Evolutionary conservation across 2,329 filamentous ascomycete genomes (phyloP), one percentile per base, ranked within the genome.

Genomic region (Pestalotiopsis sp.): DNA sequence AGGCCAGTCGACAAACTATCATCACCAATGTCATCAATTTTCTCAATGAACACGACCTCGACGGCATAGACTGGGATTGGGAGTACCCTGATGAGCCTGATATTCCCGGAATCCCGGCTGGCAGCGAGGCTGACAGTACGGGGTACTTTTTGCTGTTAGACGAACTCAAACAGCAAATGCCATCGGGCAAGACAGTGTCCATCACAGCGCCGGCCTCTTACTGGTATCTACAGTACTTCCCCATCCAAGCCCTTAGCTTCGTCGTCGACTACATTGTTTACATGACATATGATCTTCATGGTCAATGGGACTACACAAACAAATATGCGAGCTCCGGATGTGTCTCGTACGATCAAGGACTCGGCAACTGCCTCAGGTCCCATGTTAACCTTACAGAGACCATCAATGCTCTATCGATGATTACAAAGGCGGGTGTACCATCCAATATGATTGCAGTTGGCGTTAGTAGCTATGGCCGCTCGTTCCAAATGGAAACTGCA

Each of bases 301-400:
- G 65, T 13, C 25, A 78, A 45, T 78, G 76, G 76, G 78, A 80
- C 41, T 69, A 70, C 23, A 69, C 68, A 3, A 84, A 81, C 68
- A 57, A 69, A 17, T 75, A 66, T 49, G 65, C 75, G 0, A 68
- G 67, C 2, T 5, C 12, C 5, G 41, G 41, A 5, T 49, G 59
- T 62, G 12, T 5, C 14, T 3, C 12, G 25, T 27, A 27, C 2
- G 76, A 73, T 3, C 80, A 78, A 63, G 65, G 61, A 0, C 64
- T 62, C 0, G 80, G 80, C 4, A 79, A 78, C 58, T 82, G 80
- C 65, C 74, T 83, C 0, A 74, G 78, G 3, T 74, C 69, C 13
- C 74, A 81, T 49, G 73, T 82, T 67, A 83, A 82, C 67, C n/a
- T 76, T 14, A 82, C 76, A 11, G 74, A 75, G 68, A 78, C 56